Base-by-base conservation (phyloP, 2,329 filamentous ascomycete genomes). In the Neopestalotiopsis sp. region DNA sequence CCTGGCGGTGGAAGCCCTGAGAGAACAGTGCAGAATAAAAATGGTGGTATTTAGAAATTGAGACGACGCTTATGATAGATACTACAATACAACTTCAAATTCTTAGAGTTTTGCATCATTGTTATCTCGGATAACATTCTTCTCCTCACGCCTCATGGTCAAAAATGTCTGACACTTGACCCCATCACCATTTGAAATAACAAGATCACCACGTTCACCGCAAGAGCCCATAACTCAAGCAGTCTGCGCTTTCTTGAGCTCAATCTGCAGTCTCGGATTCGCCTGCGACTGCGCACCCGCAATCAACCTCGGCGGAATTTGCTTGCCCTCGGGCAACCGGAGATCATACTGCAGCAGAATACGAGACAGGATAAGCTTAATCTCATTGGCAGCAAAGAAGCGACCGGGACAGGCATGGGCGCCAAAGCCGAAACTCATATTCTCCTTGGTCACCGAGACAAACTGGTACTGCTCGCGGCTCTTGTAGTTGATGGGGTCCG, bases 1-100 rank as follows among this genome's bases (percentile, higher is more conserved):
- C 80, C 6, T 90, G 90, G 75, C 84, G 86, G 73, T 90, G 89
- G 89, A 85, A 83, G 74, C 81, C 83, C 34, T 78, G 24, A 28
- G 24, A 68, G 74, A 45, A 4, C 9, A n/a, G n/a, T 17, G 45
- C 45, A 2, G 10, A 3, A 4, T 10, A 17, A 24, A n/a, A 9
- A 1, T n/a, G 6, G n/a, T 10, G 9, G 6, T 53, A 17, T 9
- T 53, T 24, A 9, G 1, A n/a, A 53, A 2, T 24, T 10, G 5
- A 38, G 6, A 9, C 4, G 45, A 53, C 10, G 17, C 20, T 20
- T 53, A 3, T n/a, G 3, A n/a, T 0, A 28, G 24, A 28, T 28
- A 28, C n/a, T 4, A 53, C n/a, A n/a, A 9, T 53, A 53, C n/a
- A 53, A 9, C 0, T 53, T 38, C 10, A 5, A 38, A 38, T 10